Conservation (phyloP, 1,284 basidiomycete genomes). For the Trichosporon sp. region DNA sequence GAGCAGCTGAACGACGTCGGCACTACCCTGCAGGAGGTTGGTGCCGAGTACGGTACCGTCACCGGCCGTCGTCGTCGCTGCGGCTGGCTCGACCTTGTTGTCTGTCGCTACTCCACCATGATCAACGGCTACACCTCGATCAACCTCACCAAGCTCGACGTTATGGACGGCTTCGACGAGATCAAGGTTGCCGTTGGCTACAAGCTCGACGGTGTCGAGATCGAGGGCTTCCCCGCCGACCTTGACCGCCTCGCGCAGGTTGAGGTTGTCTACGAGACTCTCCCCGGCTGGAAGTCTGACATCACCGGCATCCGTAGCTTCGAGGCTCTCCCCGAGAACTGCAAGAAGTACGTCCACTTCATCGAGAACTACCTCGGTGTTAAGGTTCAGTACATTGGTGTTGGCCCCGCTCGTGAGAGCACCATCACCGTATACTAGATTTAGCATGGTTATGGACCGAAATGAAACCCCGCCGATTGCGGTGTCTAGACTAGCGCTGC, state of each 20-base stretch:
- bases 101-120: conserved; percentile 83
- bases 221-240: conserved; percentile 87
- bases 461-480: background rate
- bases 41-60: conserved; percentile 83
- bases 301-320: conserved; percentile 65
- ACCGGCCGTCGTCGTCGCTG: conserved; percentile 88
- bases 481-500: background rate
- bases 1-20: conserved; percentile 87
- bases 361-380: conserved; percentile 78
- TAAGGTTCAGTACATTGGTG: conserved; percentile 59
- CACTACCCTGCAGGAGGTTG: conserved; percentile 85
- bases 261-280: conserved; percentile 79
- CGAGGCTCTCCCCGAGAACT: conserved; percentile 74
- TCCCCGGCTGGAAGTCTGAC: conserved; percentile 86
- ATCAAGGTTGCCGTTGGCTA: conserved; percentile 87
- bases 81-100: conserved; percentile 96
- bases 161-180: conserved; percentile 78
- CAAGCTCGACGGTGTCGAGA: conserved; percentile 66
- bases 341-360: conserved; percentile 80
- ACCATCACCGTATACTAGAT: conserved; percentile 33
- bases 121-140: conserved; percentile 94
- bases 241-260: conserved; percentile 74
- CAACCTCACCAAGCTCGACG: conserved; percentile 94
- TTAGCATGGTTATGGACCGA: background rate
- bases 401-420: conserved; percentile 44